These are phyloP conservation scores for Tulasnella sp. DNA, from an alignment of 768 basidiomycete species.

Conservation along the genomic window DNA sequence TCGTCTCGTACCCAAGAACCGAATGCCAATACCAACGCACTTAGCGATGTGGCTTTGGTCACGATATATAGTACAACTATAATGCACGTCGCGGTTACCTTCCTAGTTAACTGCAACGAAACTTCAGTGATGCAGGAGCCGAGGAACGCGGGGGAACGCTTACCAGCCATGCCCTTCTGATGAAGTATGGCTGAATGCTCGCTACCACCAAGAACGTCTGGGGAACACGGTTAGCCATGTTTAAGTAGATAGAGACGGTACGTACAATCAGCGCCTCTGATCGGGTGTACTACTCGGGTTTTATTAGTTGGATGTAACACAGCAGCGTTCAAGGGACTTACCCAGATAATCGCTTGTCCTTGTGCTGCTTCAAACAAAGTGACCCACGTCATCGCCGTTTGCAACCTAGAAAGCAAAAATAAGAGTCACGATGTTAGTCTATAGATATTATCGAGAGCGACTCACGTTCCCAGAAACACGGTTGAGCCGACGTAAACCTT, in stretches of 20 bases:
- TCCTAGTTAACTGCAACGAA: background rate
- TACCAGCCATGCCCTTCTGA: background rate
- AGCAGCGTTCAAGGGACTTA: background rate
- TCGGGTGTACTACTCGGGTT: background rate
- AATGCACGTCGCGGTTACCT: too few relatives aligned
- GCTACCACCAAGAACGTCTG: conserved; percentile 9
- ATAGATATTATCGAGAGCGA: too few relatives aligned
- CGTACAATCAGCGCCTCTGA: background rate
- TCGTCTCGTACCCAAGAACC: background rate
- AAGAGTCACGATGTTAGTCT: background rate
- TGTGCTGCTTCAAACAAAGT: background rate
- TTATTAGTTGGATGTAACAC: background rate
- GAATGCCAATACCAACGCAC: background rate
- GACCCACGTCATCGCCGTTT: background rate
- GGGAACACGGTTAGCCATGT: background rate
- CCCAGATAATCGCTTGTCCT: background rate
- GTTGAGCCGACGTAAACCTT: background rate
- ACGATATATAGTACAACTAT: background rate
- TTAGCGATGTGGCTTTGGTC: background rate
- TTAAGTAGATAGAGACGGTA: background rate
- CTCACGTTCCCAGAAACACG: background rate
- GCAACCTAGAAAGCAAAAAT: background rate
- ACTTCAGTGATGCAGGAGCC: background rate
- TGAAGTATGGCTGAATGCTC: conserved; percentile 14
- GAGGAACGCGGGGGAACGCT: background rate